phyloP scores from a whole-genome alignment of 345 rosid species.

The Abelmoschus esculentus region DNA sequence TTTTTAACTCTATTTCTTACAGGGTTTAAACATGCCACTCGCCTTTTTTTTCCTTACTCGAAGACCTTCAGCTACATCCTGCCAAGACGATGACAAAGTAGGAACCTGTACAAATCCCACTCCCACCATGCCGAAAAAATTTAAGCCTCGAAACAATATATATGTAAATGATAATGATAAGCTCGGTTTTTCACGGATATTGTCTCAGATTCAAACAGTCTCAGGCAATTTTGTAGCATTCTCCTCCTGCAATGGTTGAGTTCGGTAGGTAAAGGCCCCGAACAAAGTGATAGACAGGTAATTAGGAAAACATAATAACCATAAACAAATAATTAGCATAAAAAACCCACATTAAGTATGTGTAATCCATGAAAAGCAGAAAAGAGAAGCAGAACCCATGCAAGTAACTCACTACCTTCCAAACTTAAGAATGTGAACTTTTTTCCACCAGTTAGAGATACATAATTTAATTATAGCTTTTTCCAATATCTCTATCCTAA shows the following conservation, averaged over 20 bases:
- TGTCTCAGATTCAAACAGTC: conserved; percentile 17
- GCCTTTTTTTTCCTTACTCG: conserved; percentile 8
- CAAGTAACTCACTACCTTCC: background rate
- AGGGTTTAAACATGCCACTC: background rate
- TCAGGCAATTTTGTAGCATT: conserved; percentile 18
- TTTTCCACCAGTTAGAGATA: background rate
- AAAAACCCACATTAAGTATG: background rate
- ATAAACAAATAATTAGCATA: background rate
- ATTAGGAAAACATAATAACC: background rate
- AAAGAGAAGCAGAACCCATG: background rate
- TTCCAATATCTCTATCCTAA: too few species aligned
- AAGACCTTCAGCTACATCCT: conserved; percentile 3
- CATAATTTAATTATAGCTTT: background rate
- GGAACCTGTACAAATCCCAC: conserved; percentile 25
- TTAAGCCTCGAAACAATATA: background rate
- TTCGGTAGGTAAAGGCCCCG: background rate
- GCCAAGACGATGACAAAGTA: conserved; percentile 8
- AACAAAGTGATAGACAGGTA: background rate
- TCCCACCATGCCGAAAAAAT: conserved; percentile 6
- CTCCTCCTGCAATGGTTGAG: conserved; percentile 36
- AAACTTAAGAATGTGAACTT: too few species aligned
- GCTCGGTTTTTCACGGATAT: background rate
- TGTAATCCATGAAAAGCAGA: background rate
- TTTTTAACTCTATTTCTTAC: background rate
- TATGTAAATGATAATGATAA: background rate